Evolutionary conservation across 2,329 filamentous ascomycete genomes (phyloP).

Genomic region (Scorias spongiosa): DNA sequence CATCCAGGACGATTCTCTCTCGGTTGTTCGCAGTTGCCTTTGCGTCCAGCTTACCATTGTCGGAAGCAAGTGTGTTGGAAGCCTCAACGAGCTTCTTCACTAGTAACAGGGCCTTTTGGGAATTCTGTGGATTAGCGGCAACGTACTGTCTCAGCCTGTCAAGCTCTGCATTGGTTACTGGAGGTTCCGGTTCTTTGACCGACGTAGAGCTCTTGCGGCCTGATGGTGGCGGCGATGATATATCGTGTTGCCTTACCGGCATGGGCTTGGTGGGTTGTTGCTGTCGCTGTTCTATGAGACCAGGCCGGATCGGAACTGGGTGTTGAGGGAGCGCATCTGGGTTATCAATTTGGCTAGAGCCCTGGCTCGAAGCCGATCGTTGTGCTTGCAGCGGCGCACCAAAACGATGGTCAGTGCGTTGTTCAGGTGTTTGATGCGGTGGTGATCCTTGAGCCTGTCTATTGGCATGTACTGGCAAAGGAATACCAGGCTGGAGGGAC

Average conservation of each 20-base stretch:
- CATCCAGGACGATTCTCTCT: constrained; percentile 72
- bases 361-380: constrained; percentile 8
- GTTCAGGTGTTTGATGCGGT: background rate
- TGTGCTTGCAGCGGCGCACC: constrained; percentile 15
- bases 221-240: constrained; percentile 20
- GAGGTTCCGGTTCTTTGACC: constrained; percentile 19
- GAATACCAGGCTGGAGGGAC: background rate
- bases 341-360: constrained; percentile 22
- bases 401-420: no score
- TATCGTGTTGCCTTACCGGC: constrained; percentile 39
- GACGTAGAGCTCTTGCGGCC: constrained; percentile 9
- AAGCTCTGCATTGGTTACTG: constrained; percentile 65
- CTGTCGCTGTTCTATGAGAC: constrained; percentile 26
- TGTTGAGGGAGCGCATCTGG: constrained; percentile 42
- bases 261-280: constrained; percentile 29
- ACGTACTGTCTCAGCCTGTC: constrained; percentile 56
- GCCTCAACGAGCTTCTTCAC: constrained; percentile 81
- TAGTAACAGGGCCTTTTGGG: constrained; percentile 53
- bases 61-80: constrained; percentile 60
- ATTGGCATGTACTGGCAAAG: background rate
- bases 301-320: constrained; percentile 39
- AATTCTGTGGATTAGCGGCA: constrained; percentile 57
- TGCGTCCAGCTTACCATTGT: constrained; percentile 56
- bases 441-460: background rate
- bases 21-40: constrained; percentile 48